phyloP scores from a whole-genome alignment of 164 flowering plant species.

The Vitis labrusca region DNA sequence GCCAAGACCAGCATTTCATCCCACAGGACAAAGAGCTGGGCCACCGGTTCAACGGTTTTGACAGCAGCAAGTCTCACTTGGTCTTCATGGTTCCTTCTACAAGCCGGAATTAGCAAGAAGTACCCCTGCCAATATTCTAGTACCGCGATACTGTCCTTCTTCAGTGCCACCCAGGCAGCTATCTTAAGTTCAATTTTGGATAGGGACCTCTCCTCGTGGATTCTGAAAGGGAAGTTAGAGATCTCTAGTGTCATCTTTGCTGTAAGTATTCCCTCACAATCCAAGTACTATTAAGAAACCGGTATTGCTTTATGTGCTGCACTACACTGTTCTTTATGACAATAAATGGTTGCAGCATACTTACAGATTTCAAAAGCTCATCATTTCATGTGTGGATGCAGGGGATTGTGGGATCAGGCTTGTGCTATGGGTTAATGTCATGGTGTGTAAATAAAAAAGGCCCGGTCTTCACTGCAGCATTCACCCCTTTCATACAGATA shows the following conservation, averaged over 20 bases:
- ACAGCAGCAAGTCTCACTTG: slow-evolving; percentile 39
- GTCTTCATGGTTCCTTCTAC: slow-evolving; percentile 81
- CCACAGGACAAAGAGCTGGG: slow-evolving; percentile 32
- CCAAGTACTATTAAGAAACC: not conserved
- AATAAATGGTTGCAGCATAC: no score
- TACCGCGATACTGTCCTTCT: slow-evolving; percentile 52
- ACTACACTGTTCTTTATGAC: no score
- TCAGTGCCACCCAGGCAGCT: slow-evolving; percentile 57
- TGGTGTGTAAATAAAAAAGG: slow-evolving; percentile 67
- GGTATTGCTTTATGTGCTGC: no score
- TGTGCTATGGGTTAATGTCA: slow-evolving; percentile 52
- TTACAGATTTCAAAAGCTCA: not conserved
- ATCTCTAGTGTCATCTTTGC: slow-evolving; percentile 44
- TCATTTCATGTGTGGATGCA: not conserved
- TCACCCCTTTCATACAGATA: slow-evolving; percentile 60
- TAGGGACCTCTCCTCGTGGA: slow-evolving; percentile 45
- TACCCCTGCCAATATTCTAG: slow-evolving; percentile 60
- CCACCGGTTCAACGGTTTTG: slow-evolving; percentile 47
- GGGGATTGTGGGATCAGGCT: slow-evolving; percentile 62
- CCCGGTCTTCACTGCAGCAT: slow-evolving; percentile 73
- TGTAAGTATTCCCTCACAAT: slow-evolving; percentile 37
- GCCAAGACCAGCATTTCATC: not conserved
- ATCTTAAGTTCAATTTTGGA: slow-evolving; percentile 28
- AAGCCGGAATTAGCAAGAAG: slow-evolving; percentile 48
- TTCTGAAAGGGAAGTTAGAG: slow-evolving; percentile 45